phyloP scores from a whole-genome alignment of 2,329 filamentous ascomycete species.

The Diaporthe capsici region DNA sequence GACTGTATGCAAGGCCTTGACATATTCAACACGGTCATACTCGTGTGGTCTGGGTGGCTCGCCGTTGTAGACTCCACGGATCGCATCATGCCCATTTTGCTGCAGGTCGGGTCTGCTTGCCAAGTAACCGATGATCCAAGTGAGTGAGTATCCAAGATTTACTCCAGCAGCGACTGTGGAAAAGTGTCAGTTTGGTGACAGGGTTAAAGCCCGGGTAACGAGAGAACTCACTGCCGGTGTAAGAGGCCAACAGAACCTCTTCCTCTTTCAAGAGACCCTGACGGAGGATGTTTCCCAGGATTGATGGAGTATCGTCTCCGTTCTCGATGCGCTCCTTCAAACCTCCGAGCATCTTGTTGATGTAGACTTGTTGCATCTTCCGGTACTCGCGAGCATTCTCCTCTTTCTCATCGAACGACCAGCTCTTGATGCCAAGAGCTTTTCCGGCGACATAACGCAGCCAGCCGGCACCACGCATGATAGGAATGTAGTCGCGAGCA shows the following conservation, averaged over 20 bases:
- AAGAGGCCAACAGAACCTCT: not conserved
- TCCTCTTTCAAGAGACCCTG: not conserved
- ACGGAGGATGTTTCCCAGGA: not conserved
- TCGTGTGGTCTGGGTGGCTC: slow-evolving; percentile 12
- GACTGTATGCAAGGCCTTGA: not conserved
- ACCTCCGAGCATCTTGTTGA: not conserved
- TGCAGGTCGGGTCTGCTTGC: not conserved
- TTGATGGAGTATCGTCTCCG: not conserved
- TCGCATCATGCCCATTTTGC: not conserved
- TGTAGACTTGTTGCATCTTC: not conserved
- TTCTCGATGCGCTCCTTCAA: not conserved
- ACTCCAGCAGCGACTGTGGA: not conserved
- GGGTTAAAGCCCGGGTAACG: rapidly evolving
- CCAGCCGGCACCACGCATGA: not conserved
- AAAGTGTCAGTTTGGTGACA: not conserved
- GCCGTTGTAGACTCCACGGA: not conserved
- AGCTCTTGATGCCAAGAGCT: not conserved
- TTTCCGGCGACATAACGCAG: not conserved
- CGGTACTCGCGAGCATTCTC: slow-evolving; percentile 2
- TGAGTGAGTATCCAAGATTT: not conserved
- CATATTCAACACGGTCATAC: slow-evolving; percentile 3
- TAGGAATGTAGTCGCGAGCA: not conserved
- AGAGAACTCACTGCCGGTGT: not conserved
- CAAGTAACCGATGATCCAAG: slow-evolving; percentile 4
- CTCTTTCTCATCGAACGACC: not conserved